phyloP scores from a whole-genome alignment of 306 rosid species.

The Carpinus viminea region DNA sequence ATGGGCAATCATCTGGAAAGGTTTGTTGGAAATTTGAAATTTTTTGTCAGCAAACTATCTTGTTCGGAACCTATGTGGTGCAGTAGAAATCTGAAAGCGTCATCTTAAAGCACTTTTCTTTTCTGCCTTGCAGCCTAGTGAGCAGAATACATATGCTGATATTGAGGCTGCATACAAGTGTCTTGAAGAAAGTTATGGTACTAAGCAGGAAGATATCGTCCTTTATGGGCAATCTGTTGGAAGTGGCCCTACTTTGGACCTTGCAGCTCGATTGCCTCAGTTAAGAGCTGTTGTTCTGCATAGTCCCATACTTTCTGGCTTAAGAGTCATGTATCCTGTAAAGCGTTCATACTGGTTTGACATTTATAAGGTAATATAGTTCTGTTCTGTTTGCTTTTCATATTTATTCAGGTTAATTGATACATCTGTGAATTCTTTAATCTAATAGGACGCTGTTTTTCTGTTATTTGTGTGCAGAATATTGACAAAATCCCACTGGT shows the following conservation, averaged over 20 bases:
- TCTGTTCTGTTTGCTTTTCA: slow-evolving; percentile 11
- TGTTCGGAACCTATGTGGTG: slow-evolving; percentile 2
- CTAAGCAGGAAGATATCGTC: slow-evolving; percentile 83
- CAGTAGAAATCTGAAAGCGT: slow-evolving; percentile 28
- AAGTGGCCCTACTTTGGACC: slow-evolving; percentile 94
- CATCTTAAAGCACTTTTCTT: slow-evolving; percentile 28
- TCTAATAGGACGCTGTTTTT: slow-evolving; percentile 18
- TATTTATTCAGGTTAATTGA: slow-evolving; percentile 15
- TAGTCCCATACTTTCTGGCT: slow-evolving; percentile 93
- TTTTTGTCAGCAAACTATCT: slow-evolving; percentile 10
- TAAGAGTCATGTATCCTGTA: slow-evolving; percentile 96
- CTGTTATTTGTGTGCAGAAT: slow-evolving; percentile 58
- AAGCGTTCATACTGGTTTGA: slow-evolving; percentile 91
- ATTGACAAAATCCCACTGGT: slow-evolving; percentile 86
- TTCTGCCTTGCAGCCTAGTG: slow-evolving; percentile 74
- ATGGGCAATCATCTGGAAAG: slow-evolving; percentile 95
- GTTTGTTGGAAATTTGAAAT: slow-evolving; percentile 48
- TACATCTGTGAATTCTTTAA: not conserved
- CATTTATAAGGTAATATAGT: slow-evolving; percentile 71
- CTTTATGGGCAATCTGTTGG: slow-evolving; percentile 96
- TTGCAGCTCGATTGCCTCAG: slow-evolving; percentile 79
- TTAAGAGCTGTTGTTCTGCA: slow-evolving; percentile 88
- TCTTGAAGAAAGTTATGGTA: slow-evolving; percentile 88
- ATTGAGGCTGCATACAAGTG: slow-evolving; percentile 90
- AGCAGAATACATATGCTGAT: slow-evolving; percentile 93